Base-by-base conservation (phyloP, 1,284 basidiomycete species). In the Anthracocystis walkeri region DNA sequence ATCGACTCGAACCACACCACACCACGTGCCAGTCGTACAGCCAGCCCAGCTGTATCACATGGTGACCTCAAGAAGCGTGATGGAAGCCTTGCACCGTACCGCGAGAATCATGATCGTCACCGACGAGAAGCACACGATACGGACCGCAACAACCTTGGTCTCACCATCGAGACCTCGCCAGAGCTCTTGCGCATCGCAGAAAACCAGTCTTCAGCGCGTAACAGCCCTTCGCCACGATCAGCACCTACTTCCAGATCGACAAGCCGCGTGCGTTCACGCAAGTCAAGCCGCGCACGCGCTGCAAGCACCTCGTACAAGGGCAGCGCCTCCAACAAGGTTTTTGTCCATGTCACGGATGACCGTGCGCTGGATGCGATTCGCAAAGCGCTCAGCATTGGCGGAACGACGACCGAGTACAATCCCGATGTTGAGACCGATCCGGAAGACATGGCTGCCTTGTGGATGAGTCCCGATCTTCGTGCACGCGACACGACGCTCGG, bases 341-440 rank as follows among this genome's bases (percentile, higher is more conserved):
- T 79, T 59, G 46, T 82, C 4, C 70, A 82, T 41, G 69, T 82
- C 31, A 65, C 78, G 6, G 81, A 82, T 45, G 42, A 49, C 33
- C 71, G 81, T n/a, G 81, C 78, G n/a, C 48, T 82, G 7, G 72
- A 71, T 8, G 68, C 70, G 1, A 66, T 82, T 5, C 72, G 75
- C 38, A 72, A 74, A 20, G 81, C 81, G n/a, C 75, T 82, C 44
- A 73, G 74, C 56, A 75, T 82, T 10, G 81, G 80, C 10, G 81
- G 81, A 20, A 78, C 73, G n/a, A 66, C 65, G 16, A 77, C 79
- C 38, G 67, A 78, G 27, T 72, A 67, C 61, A 65, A 69, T 42
- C 60, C 65, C 4, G 77, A 76, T 38, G 33, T 52, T n/a, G 65
- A 69, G 41, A 40, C 63, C n/a, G 69, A 76, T 14, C 14, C 41